Conservation (phyloP, 148 eudicot genomes). For the Cornus suecica region DNA sequence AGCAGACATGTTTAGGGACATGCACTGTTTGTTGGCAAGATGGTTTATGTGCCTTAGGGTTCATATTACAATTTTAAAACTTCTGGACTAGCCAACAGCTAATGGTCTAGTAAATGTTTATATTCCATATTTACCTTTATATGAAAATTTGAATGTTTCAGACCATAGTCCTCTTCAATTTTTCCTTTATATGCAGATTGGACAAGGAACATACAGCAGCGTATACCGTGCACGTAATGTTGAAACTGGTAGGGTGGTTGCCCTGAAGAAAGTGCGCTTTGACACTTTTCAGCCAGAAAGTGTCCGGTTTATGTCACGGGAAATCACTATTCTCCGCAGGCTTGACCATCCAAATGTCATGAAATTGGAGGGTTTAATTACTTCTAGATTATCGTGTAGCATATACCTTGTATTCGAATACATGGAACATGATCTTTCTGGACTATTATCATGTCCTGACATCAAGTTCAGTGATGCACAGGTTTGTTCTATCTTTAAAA, state of each 20-base stretch:
- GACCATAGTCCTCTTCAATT: background rate
- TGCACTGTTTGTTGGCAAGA: background rate
- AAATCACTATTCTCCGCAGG: constrained; percentile 74
- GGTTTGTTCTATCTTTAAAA: constrained; percentile 37
- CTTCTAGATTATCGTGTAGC: constrained; percentile 65
- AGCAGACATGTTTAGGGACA: background rate
- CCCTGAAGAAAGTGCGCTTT: constrained; percentile 87
- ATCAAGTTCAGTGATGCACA: constrained; percentile 66
- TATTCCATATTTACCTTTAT: background rate
- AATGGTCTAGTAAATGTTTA: background rate
- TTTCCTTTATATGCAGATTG: constrained; percentile 47
- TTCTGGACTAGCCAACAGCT: background rate
- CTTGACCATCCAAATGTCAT: constrained; percentile 89
- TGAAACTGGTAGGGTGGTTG: constrained; percentile 67
- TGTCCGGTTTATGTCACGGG: constrained; percentile 90
- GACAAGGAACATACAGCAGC: constrained; percentile 96
- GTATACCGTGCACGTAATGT: constrained; percentile 74
- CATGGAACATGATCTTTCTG: constrained; percentile 97
- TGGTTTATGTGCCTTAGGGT: background rate
- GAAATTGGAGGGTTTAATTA: constrained; percentile 78
- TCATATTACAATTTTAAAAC: background rate
- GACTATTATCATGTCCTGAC: constrained; percentile 70
- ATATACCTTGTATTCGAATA: constrained; percentile 88
- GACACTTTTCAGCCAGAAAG: constrained; percentile 84
- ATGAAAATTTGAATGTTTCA: background rate